Percentiles rank a stretch among this genome's conserved stretches.
Evolutionary conservation across 176 grass and related monocot species (phyloP).

Genomic region (Panicum miliaceum): DNA sequence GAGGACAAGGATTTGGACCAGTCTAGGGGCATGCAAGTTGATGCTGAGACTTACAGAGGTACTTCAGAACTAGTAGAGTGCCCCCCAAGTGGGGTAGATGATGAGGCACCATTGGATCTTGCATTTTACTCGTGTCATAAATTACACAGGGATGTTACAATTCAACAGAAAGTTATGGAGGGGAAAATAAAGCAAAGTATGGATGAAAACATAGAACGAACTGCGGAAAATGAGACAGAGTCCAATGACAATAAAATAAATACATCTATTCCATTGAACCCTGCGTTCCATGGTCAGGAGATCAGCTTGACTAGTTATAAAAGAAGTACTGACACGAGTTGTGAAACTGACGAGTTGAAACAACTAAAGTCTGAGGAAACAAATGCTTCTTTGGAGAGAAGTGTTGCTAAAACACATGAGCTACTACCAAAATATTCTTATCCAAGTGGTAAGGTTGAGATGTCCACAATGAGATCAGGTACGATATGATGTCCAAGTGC

Average conservation of each 20-base stretch:
- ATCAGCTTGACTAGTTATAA: background rate
- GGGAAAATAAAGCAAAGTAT: conserved; percentile 18
- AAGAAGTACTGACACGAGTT: background rate
- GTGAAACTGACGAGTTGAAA: conserved; percentile 26
- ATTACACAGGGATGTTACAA: conserved; percentile 30
- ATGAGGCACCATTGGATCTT: background rate
- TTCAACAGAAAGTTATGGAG: conserved; percentile 3
- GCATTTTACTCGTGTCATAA: conserved; percentile 16
- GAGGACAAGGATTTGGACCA: conserved; percentile 1
- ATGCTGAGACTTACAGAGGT: conserved; percentile 12
- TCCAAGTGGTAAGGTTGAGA: conserved; percentile 36
- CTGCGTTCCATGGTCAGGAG: conserved; percentile 19
- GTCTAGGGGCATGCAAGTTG: conserved; percentile 27
- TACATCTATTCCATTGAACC: conserved; percentile 23
- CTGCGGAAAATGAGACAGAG: conserved; percentile 11
- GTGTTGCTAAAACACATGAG: conserved; percentile 21
- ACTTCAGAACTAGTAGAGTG: conserved; percentile 27
- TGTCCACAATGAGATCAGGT: conserved; percentile 55
- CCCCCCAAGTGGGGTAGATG: conserved; percentile 15
- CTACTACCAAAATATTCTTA: conserved; percentile 13
- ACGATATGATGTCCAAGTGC: conserved; percentile 23
- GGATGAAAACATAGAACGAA: conserved; percentile 8
- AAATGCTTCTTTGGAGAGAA: conserved; percentile 33
- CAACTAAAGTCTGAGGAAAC: conserved; percentile 20
- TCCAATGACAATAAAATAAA: background rate